These are phyloP conservation scores for Boletus reticulatus DNA, from an alignment of 768 basidiomycete genomes.

Conservation along the genomic window DNA sequence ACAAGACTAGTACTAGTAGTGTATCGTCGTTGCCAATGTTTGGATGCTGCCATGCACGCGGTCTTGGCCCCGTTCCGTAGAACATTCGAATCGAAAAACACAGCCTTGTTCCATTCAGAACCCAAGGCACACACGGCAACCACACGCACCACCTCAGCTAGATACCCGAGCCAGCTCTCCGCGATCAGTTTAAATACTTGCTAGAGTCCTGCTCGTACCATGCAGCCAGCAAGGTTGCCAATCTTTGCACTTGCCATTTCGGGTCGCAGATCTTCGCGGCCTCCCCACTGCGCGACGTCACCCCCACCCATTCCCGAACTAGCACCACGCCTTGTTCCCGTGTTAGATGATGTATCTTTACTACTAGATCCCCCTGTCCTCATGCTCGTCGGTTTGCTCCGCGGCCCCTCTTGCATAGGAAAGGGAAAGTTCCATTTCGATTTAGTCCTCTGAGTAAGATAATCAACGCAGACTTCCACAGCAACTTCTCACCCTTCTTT, in stretches of 20 bases:
- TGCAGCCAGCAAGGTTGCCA: background rate
- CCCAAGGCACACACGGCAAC: slow-evolving; percentile 4
- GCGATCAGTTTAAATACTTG: background rate
- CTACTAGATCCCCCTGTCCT: too few species aligned
- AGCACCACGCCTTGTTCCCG: slow-evolving; percentile 11
- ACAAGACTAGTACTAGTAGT: too few species aligned
- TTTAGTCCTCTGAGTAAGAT: slow-evolving; percentile 1
- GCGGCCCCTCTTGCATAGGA: background rate
- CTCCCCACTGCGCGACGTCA: slow-evolving; percentile 16
- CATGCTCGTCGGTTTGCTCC: background rate
- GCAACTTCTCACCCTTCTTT: background rate
- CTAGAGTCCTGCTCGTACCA: too few species aligned
- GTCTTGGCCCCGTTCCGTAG: background rate
- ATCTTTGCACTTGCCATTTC: slow-evolving; percentile 17
- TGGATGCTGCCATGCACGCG: too few species aligned
- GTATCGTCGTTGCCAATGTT: too few species aligned
- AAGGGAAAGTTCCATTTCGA: background rate
- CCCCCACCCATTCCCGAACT: slow-evolving; percentile 10
- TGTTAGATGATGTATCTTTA: slow-evolving; percentile 14
- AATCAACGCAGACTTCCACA: background rate
- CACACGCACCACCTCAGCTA: slow-evolving; percentile 3
- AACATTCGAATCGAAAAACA: slow-evolving; percentile 31
- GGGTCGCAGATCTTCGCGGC: slow-evolving; percentile 24
- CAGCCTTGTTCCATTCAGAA: slow-evolving; percentile 26
- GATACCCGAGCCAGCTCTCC: background rate